These are phyloP conservation scores for Cercospora zeina DNA, from an alignment of 2,329 filamentous ascomycete species.

Conservation along the genomic window DNA sequence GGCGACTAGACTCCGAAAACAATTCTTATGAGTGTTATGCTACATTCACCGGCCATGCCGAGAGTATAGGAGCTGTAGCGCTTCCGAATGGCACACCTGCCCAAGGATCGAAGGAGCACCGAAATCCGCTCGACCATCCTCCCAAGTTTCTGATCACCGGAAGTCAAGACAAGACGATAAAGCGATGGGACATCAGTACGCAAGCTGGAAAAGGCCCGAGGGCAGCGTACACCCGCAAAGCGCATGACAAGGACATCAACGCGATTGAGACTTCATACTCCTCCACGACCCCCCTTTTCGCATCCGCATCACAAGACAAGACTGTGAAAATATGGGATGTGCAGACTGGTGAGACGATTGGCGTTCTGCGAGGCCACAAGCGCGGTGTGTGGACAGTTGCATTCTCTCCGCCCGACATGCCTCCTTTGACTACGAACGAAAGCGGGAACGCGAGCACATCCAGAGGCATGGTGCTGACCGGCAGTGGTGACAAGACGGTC, in stretches of 20 bases:
- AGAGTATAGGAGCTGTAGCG: constrained; percentile 87
- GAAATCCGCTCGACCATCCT: constrained; percentile 73
- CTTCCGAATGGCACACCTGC: constrained; percentile 70
- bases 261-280: constrained; percentile 73
- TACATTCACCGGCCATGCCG: constrained; percentile 85
- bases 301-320: constrained; percentile 93
- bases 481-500: constrained; percentile 92
- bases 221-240: constrained; percentile 84
- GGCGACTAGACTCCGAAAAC: constrained; percentile 76
- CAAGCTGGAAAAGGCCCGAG: constrained; percentile 53
- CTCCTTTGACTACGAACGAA: constrained; percentile 69
- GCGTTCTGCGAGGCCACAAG: constrained; percentile 87
- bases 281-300: constrained; percentile 74
- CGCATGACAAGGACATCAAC: constrained; percentile 98
- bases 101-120: constrained; percentile 67
- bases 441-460: constrained; percentile 61
- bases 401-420: constrained; percentile 79
- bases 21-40: constrained; percentile 77
- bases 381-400: constrained; percentile 94
- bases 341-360: constrained; percentile 84
- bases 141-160: constrained; percentile 86
- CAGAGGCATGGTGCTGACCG: constrained; percentile 82
- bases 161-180: constrained; percentile 92
- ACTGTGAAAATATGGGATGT: constrained; percentile 96
- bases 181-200: constrained; percentile 77